A percentile compares a stretch with the other conserved stretches of the same genome.
Evolutionary conservation across 2,329 filamentous ascomycete genomes (phyloP).

Genomic region (Monosporascus sp.): DNA sequence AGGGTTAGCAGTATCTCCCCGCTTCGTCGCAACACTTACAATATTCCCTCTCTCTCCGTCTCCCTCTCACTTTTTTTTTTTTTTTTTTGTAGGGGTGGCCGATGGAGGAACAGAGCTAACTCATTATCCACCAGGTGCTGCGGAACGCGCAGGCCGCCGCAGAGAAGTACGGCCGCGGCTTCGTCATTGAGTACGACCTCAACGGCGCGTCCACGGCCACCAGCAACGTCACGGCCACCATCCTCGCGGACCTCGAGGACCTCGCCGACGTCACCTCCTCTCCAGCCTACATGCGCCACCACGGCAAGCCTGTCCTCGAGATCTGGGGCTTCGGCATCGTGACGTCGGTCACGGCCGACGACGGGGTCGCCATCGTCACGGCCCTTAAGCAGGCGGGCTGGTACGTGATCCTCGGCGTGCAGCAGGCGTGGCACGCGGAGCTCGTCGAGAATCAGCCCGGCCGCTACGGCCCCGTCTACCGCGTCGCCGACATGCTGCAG

Average conservation of each 20-base stretch:
- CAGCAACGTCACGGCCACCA: conserved; percentile 16
- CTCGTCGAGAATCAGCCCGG: conserved; percentile 16
- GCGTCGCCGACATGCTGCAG: conserved; percentile 21
- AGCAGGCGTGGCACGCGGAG: conserved; percentile 23
- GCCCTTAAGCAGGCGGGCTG: conserved; percentile 19
- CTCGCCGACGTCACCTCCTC: conserved; percentile 16
- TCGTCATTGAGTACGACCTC: conserved; percentile 21
- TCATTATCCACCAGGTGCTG: conserved; percentile 9
- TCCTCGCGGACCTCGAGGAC: conserved; percentile 16
- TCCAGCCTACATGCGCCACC: conserved; percentile 20
- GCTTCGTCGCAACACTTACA: neutral
- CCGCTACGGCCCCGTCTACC: conserved; percentile 17
- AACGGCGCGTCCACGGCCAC: conserved; percentile 14
- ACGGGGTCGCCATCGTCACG: conserved; percentile 17
- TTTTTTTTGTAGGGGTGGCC: too few species aligned
- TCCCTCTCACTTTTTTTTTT: neutral
- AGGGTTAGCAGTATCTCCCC: conserved; percentile 7
- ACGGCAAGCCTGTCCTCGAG: conserved; percentile 22
- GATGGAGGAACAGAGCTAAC: too few species aligned
- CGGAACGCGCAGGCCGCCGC: conserved; percentile 15
- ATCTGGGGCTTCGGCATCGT: conserved; percentile 22
- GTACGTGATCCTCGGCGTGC: conserved; percentile 21
- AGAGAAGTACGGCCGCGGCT: conserved; percentile 21
- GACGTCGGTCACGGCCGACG: conserved; percentile 14
- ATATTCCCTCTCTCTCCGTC: neutral